A percentile compares a stretch with the other conserved stretches of the same genome.
These are phyloP conservation scores for Lasiodiplodia citricola DNA, from an alignment of 2,329 filamentous ascomycete species.

Conservation along the genomic window DNA sequence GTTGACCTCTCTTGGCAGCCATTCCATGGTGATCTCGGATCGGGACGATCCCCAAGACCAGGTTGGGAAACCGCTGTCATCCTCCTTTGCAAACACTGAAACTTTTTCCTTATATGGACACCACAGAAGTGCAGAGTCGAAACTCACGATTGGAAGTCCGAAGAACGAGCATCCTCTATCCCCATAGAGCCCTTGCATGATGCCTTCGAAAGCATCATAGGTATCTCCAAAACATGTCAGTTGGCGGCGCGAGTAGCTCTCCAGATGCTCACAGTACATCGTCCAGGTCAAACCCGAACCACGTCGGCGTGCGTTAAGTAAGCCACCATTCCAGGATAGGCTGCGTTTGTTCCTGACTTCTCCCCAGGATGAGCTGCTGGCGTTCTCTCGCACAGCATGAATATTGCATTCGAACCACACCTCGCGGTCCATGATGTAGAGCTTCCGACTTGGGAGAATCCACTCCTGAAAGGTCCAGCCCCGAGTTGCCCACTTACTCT, in stretches of 20 bases:
- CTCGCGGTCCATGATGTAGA: neutral
- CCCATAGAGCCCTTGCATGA: too few species aligned
- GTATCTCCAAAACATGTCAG: neutral
- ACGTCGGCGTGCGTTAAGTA: neutral
- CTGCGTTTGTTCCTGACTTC: neutral
- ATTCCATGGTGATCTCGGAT: too few species aligned
- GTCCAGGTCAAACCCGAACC: neutral
- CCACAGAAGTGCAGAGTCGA: too few species aligned
- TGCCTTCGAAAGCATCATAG: too few species aligned
- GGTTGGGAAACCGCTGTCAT: too few species aligned
- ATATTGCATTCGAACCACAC: neutral
- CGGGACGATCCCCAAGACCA: too few species aligned
- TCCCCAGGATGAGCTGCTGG: neutral
- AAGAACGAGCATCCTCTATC: too few species aligned
- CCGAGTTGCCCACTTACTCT: neutral
- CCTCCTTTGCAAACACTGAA: too few species aligned
- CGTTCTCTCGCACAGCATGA: neutral
- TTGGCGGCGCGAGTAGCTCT: neutral
- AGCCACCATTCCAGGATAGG: neutral
- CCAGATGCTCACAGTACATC: neutral
- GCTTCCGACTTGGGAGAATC: neutral
- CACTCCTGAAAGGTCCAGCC: neutral
- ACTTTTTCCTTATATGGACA: too few species aligned
- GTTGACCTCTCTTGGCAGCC: too few species aligned
- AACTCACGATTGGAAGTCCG: too few species aligned